Evolutionary conservation across 768 basidiomycete species (phyloP), one percentile per base, ranked within the genome.

Genomic region (Mycena crocata): DNA sequence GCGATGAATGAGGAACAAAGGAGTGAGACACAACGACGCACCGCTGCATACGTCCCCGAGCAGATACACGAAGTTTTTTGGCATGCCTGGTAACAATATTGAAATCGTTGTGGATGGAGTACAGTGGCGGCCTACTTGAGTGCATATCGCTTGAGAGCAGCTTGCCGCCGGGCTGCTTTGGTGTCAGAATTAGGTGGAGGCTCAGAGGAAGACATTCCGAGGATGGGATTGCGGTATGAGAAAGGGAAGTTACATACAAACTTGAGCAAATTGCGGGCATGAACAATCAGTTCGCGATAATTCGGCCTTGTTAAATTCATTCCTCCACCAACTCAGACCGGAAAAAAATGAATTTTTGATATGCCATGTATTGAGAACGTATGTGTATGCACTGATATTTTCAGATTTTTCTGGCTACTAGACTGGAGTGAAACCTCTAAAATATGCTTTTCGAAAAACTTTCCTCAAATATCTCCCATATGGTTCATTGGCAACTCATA

Each of bases 261-360:
- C 39, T 42, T 26, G 24, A 5, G 15, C 28, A 56, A 40, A 54
- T 19, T 56, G 2, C 12, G 39, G 26, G 28, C 19, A 28, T 2
- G 23, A 42, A n/a, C 56, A 21, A 34, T 10, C 44, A 57, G 56
- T 57, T 57, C 44, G 56, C 28, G 31, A 57, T 34, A 45, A 32
- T 46, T 14, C 17, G n/a, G 3, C 12, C 31, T 19, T 34, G 35
- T 57, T 30, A 28, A 21, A 56, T 21, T 21, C 26, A 6, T 42
- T 35, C 10, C 50, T 52, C 32, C 31, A 34, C 6, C 9, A 35
- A 21, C 12, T 34, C 50, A 5, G 3, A 4, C 5, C 5, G 3
- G 31, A 52, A 52, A 52, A 52, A 52, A 34, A 34, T 34, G 31
- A 34, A 9, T 19, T 8, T 35, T 52, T 49, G 19, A 17, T 3